Evolutionary conservation across 2,329 filamentous ascomycete genomes (phyloP), one percentile per base, ranked within the genome.

Genomic region (Emydomyces testavorans): DNA sequence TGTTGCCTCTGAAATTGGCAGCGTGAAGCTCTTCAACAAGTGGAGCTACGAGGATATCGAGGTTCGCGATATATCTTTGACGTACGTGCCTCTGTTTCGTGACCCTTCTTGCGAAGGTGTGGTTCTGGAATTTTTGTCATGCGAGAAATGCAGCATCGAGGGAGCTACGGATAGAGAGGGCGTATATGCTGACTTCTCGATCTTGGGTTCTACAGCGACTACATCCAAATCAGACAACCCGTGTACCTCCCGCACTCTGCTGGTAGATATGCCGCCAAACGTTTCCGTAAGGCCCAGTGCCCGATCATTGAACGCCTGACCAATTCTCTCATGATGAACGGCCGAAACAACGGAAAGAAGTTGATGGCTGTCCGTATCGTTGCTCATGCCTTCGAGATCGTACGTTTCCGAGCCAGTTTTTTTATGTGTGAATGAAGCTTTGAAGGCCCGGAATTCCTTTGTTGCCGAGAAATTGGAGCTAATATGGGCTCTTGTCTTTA

Each of bases 241-340:
- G 92, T 96, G 79, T 98, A 96, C 79, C 82, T 95, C 75, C 88
- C 92, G 71, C 92, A 98, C 82, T 94, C 89, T 60, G 92, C 93
- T 68, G 92, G 92, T 71, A 87, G 89, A 71, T 98, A 94, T 82
- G 92, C 92, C 70, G 81, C 83, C 76, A 98, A 98, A 88, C 85
- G 93, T 70, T 98, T 98, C 87, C 86, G 92, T 79, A 98, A 98
- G 84, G 92, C 93, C 71, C 93, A 96, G 82, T 98, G 92, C 86
- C 92, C 92, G 67, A 96, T 98, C 83, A 95, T 98, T 71, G 92
- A 98, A 85, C 90, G 92, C 72, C 83, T 98, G 65, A 98, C 92
- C 80, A 98, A 98, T 85, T 96, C 92, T 53, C 83, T 98, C 72
- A 98, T 98, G 93, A 96, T 96, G 90, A 94, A 98, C 83, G 92